Evolutionary conservation across 2,329 filamentous ascomycete species (phyloP), one percentile per base, ranked within the genome.

Genomic region (Cytospora mali): DNA sequence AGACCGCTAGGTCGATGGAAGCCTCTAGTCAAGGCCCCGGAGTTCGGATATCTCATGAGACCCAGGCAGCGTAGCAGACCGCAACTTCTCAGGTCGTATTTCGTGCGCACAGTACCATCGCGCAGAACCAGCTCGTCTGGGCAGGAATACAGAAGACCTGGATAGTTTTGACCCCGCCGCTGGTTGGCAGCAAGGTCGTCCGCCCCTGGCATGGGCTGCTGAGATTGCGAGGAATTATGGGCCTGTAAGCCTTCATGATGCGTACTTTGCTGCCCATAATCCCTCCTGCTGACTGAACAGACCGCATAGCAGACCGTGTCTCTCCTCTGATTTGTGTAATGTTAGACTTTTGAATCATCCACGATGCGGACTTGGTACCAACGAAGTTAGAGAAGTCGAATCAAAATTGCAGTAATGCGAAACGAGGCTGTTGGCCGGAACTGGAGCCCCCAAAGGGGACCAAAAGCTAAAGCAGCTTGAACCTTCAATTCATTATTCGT

Each of bases 401-500:
- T 46, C 42, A 46, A 46, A 46, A 11, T 46, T 46, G 42, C 42
- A 18, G n/a, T 46, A n/a, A n/a, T 60, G 58, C 33, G 54, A 60
- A 51, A 60, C 50, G 50, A 35, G 27, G 58, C 50, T 54, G 58
- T 42, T 50, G 48, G 53, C 58, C 25, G 52, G 58, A 23, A 42
- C 58, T 60, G 58, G 39, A 54, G 33, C 50, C 35, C 28, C 50
- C n/a, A n/a, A 54, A 29, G n/a, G 50, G 23, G 42, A 14, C 28
- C 35, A 54, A 35, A n/a, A 60, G 28, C 50, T 28, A 60, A 48
- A 54, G 35, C 51, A 33, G 46, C 54, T 29, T 31, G 58, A 60
- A 48, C 54, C 58, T 48, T 54, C 27, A 48, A 60, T 60, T 60
- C 58, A 60, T 60, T 48, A 49, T 60, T 29, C 28, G 53, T 60